phyloP scores from a whole-genome alignment of 768 basidiomycete genomes.

The Rhizopogon roseolus region DNA sequence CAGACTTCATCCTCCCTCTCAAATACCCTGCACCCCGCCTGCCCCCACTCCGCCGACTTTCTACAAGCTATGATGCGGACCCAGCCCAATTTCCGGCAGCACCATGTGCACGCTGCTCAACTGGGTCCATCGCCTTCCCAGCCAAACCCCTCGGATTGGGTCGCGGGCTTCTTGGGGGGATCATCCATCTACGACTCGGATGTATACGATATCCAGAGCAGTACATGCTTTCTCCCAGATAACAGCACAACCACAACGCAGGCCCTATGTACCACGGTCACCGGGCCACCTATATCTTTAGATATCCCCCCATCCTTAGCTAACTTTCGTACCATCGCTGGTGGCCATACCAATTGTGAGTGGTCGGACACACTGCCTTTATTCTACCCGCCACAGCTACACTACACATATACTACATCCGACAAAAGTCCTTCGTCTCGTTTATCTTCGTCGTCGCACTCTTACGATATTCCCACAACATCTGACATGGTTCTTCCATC shows the following conservation, averaged over 20 bases:
- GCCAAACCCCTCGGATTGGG: slow-evolving; percentile 17
- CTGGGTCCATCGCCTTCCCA: slow-evolving; percentile 10
- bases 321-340: slow-evolving; percentile 16
- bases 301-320: slow-evolving; percentile 18
- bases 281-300: slow-evolving; percentile 5
- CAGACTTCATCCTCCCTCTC: slow-evolving; percentile 3
- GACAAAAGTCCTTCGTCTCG: slow-evolving; percentile 8
- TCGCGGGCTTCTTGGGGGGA: slow-evolving; percentile 25
- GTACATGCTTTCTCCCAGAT: slow-evolving; percentile 7
- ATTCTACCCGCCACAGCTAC: slow-evolving; percentile 12
- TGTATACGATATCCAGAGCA: slow-evolving; percentile 9
- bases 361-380: slow-evolving; percentile 18
- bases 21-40: not conserved
- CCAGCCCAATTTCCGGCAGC: slow-evolving; percentile 14
- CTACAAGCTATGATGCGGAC: slow-evolving; percentile 7
- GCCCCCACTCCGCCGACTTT: not conserved
- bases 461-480: slow-evolving; percentile 9
- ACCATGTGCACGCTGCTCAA: slow-evolving; percentile 8
- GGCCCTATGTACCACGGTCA: slow-evolving; percentile 9
- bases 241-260: slow-evolving; percentile 2
- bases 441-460: slow-evolving; percentile 2
- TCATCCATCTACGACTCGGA: slow-evolving; percentile 16
- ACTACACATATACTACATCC: slow-evolving; percentile 12
- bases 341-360: slow-evolving; percentile 16
- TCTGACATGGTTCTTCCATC: slow-evolving; percentile 6